A percentile compares a stretch with the other conserved stretches of the same genome.
Conservation (phyloP, 768 basidiomycete species). For the Sporobolomyces pararoseus region DNA sequence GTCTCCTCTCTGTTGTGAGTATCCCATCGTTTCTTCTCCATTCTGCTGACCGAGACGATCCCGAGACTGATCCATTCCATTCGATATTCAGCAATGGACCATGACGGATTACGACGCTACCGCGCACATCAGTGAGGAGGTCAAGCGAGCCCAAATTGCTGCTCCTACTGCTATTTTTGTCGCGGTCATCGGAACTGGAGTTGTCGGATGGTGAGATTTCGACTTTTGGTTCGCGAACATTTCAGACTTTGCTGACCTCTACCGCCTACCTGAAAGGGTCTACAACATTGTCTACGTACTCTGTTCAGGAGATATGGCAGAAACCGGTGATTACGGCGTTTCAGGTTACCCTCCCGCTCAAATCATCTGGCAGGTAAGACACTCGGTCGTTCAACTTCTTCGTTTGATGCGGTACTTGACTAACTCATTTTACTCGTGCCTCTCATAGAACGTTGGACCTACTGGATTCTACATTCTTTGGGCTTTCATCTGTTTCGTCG, state of each 20-base stretch:
- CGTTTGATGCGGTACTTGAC: neutral
- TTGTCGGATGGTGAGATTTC: conserved; percentile 23
- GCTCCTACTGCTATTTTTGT: conserved; percentile 53
- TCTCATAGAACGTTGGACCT: conserved; percentile 69
- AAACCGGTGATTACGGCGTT: conserved; percentile 55
- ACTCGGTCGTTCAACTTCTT: neutral
- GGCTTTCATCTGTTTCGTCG: conserved; percentile 77
- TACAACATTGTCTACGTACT: conserved; percentile 82
- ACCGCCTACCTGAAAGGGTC: conserved; percentile 78
- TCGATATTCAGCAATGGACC: conserved; percentile 31
- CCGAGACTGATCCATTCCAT: neutral
- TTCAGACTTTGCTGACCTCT: conserved; percentile 43
- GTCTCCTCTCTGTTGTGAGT: conserved; percentile 64
- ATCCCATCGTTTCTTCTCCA: neutral
- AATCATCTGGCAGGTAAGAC: conserved; percentile 30
- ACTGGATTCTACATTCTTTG: conserved; percentile 67
- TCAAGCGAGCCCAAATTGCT: conserved; percentile 50
- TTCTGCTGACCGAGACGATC: neutral
- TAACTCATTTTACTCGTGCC: conserved; percentile 56
- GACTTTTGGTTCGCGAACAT: neutral
- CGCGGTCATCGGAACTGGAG: conserved; percentile 51
- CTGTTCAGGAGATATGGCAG: conserved; percentile 60
- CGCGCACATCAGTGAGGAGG: conserved; percentile 52
- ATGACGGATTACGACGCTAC: conserved; percentile 50
- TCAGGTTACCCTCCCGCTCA: conserved; percentile 63